Conservation (phyloP, 208 protist genomes). For the Crithidia mellificae region DNA sequence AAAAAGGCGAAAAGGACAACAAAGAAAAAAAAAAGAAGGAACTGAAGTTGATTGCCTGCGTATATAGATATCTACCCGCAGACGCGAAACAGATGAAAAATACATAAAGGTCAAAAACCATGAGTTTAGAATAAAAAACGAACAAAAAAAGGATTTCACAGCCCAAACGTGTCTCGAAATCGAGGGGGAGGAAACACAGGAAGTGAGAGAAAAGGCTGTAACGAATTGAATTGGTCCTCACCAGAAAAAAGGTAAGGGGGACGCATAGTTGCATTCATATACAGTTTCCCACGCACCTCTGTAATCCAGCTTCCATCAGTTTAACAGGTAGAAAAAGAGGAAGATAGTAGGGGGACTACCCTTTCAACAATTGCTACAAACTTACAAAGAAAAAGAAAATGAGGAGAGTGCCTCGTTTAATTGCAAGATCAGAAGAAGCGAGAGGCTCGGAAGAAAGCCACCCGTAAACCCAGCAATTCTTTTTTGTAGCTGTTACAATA, state of each 20-base stretch:
- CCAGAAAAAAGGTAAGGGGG: neutral
- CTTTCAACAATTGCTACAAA: too few relatives aligned
- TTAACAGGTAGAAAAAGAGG: too few relatives aligned
- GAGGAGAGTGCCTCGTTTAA: too few relatives aligned
- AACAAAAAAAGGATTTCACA: neutral
- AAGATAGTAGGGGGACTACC: too few relatives aligned
- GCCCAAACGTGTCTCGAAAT: neutral
- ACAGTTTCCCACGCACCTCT: neutral
- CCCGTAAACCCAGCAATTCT: too few relatives aligned
- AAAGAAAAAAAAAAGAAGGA: slow-evolving; percentile 1
- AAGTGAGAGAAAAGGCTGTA: slow-evolving; percentile 5
- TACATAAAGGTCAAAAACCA: too few relatives aligned
- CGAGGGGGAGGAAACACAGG: neutral
- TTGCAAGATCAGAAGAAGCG: too few relatives aligned
- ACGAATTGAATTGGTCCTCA: neutral
- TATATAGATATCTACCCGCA: neutral
- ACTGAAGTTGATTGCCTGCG: neutral
- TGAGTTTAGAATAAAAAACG: neutral
- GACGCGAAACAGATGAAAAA: neutral
- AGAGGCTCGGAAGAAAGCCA: too few relatives aligned
- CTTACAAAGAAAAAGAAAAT: too few relatives aligned
- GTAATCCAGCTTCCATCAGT: too few relatives aligned
- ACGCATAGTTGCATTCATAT: neutral
- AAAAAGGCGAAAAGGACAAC: neutral
- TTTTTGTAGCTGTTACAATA: too few relatives aligned